Conservation (phyloP, 2,329 filamentous ascomycete genomes). For the Penicillium decumbens region DNA sequence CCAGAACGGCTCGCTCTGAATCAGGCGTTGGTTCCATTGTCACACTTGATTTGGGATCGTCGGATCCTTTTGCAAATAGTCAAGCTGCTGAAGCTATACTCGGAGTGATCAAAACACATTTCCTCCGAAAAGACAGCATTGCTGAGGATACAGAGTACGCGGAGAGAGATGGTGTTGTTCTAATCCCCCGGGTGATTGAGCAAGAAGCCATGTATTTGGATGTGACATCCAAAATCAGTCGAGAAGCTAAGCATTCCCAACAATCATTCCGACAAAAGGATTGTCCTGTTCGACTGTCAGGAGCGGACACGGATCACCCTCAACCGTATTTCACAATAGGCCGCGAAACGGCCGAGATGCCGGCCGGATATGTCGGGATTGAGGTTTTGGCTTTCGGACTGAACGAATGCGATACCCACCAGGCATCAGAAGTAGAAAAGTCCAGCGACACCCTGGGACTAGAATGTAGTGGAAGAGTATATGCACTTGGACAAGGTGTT, state of each 20-base stretch:
- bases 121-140: background rate
- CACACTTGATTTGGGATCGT: slow-evolving; percentile 22
- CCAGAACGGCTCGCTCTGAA: slow-evolving; percentile 27
- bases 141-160: slow-evolving; percentile 25
- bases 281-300: slow-evolving; percentile 7
- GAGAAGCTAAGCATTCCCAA: background rate
- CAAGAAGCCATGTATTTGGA: slow-evolving; percentile 2
- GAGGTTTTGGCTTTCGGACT: slow-evolving; percentile 31
- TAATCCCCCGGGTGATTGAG: slow-evolving; percentile 25
- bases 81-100: slow-evolving; percentile 10
- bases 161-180: slow-evolving; percentile 18
- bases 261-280: slow-evolving; percentile 13
- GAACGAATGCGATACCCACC: slow-evolving; percentile 25
- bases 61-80: slow-evolving; percentile 2
- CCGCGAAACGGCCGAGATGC: background rate
- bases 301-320: background rate
- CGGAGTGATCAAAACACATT: slow-evolving; percentile 8
- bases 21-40: slow-evolving; percentile 21
- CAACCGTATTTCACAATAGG: slow-evolving; percentile 13
- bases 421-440: background rate
- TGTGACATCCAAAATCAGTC: slow-evolving; percentile 1
- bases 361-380: slow-evolving; percentile 28
- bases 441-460: slow-evolving; percentile 1
- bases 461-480: slow-evolving; percentile 23
- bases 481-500: slow-evolving; percentile 16